These are phyloP conservation scores for Sutorius australiensis DNA, from an alignment of 768 basidiomycete genomes.

Conservation along the genomic window DNA sequence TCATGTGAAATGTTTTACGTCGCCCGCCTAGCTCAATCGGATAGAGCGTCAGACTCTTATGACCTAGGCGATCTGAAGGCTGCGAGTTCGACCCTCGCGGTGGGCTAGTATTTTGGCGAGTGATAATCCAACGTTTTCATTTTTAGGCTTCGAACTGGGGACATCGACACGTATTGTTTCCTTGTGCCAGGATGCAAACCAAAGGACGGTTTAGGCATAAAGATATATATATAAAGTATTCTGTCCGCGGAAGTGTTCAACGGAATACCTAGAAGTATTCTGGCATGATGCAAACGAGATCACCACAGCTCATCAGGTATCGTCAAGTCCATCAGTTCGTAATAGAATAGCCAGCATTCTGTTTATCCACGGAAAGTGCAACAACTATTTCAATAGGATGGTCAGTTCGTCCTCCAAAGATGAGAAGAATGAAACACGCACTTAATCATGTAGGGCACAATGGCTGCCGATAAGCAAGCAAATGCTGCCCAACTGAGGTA, in stretches of 20 bases:
- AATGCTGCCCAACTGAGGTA: slow-evolving; percentile 75
- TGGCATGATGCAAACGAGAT: slow-evolving; percentile 3
- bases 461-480: slow-evolving; percentile 58
- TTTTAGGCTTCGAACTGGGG: background rate
- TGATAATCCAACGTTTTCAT: too few species aligned
- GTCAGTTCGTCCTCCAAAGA: background rate
- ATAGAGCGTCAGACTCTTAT: slow-evolving; percentile 67
- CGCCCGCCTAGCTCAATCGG: slow-evolving; percentile 66
- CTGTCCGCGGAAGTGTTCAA: slow-evolving; percentile 11
- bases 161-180: background rate
- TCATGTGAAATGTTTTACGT: background rate
- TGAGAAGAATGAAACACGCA: slow-evolving; percentile 31
- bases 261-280: background rate
- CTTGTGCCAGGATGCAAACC: background rate
- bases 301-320: slow-evolving; percentile 8
- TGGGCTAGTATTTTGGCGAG: slow-evolving; percentile 41
- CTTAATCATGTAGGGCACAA: slow-evolving; percentile 77
- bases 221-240: slow-evolving; percentile 19
- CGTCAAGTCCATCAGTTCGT: slow-evolving; percentile 16
- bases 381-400: slow-evolving; percentile 46
- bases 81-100: slow-evolving; percentile 65
- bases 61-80: slow-evolving; percentile 50
- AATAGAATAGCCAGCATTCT: slow-evolving; percentile 28
- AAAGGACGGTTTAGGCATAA: slow-evolving; percentile 12
- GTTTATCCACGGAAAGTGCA: slow-evolving; percentile 73